These are phyloP conservation scores for Ustilago curta DNA, from an alignment of 1,284 basidiomycete genomes.

Conservation along the genomic window DNA sequence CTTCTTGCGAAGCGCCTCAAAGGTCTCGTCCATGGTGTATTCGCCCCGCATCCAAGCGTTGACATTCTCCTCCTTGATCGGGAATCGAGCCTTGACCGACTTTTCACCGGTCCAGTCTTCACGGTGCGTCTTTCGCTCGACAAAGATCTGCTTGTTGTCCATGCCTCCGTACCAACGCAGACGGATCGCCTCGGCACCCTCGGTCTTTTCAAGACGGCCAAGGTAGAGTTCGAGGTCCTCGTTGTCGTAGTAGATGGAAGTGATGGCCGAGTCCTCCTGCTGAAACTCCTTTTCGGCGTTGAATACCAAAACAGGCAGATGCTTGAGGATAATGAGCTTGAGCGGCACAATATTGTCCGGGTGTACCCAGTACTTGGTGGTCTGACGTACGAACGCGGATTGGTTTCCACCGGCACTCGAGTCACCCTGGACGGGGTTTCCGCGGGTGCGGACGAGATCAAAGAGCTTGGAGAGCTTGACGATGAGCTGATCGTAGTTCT, in stretches of 20 bases:
- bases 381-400: conserved; percentile 95
- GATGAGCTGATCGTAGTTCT: conserved; percentile 82
- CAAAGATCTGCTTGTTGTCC: conserved; percentile 82
- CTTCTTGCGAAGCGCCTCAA: conserved; percentile 86
- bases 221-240: conserved; percentile 97
- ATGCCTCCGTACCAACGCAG: conserved; percentile 98
- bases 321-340: conserved; percentile 91
- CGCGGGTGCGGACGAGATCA: conserved; percentile 93
- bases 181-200: conserved; percentile 96
- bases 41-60: conserved; percentile 91
- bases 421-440: conserved; percentile 93
- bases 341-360: conserved; percentile 86
- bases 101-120: conserved; percentile 99
- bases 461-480: conserved; percentile 96
- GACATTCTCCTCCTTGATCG: conserved; percentile 93
- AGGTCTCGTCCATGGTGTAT: conserved; percentile 93
- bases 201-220: conserved; percentile 96
- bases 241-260: conserved; percentile 92
- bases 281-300: conserved; percentile 95
- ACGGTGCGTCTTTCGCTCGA: conserved; percentile 97
- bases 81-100: conserved; percentile 97
- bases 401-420: conserved; percentile 92
- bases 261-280: conserved; percentile 83
- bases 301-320: conserved; percentile 83
- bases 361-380: conserved; percentile 97